These are phyloP conservation scores for Wallacemonas sp. DNA, from an alignment of 208 protist species.

Conservation along the genomic window DNA sequence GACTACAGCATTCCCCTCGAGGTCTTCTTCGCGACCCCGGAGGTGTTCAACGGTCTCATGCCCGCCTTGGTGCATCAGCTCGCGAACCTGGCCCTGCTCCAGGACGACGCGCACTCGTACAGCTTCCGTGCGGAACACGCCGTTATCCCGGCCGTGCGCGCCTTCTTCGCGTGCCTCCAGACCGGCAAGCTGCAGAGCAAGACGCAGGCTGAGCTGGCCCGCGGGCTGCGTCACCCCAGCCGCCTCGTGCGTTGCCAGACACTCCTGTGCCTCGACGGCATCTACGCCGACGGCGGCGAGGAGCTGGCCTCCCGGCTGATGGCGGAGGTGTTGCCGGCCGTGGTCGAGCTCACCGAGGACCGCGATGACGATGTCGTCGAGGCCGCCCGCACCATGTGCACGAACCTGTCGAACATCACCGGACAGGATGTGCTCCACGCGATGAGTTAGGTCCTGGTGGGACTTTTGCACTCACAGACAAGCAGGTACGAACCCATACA, in stretches of 20 bases:
- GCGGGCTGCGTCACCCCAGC: slow-evolving; percentile 74
- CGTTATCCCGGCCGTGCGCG: slow-evolving; percentile 75
- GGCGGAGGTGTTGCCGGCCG: slow-evolving; percentile 87
- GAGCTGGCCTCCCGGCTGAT: slow-evolving; percentile 88
- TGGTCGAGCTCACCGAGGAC: slow-evolving; percentile 91
- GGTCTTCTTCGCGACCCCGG: slow-evolving; percentile 68
- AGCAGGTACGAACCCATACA: too few relatives aligned
- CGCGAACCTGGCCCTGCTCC: slow-evolving; percentile 68
- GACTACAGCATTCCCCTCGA: slow-evolving; percentile 76
- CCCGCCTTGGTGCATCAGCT: slow-evolving; percentile 81
- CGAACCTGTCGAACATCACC: slow-evolving; percentile 83
- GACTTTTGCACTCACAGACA: too few relatives aligned
- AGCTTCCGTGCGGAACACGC: slow-evolving; percentile 66
- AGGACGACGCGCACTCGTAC: slow-evolving; percentile 68
- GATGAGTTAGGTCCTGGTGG: slow-evolving; percentile 74
- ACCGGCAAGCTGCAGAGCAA: slow-evolving; percentile 81
- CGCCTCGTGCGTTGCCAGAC: slow-evolving; percentile 67
- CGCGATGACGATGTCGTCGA: slow-evolving; percentile 79
- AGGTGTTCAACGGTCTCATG: slow-evolving; percentile 87
- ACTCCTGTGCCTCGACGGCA: slow-evolving; percentile 68
- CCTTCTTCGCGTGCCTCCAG: slow-evolving; percentile 75
- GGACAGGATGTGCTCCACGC: slow-evolving; percentile 90
- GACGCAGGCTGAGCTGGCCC: slow-evolving; percentile 82
- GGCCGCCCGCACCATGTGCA: slow-evolving; percentile 78
- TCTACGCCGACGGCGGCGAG: slow-evolving; percentile 91